Evolutionary conservation across 2,329 filamentous ascomycete species (phyloP).

Genomic region (Pyrenophora seminiperda): DNA sequence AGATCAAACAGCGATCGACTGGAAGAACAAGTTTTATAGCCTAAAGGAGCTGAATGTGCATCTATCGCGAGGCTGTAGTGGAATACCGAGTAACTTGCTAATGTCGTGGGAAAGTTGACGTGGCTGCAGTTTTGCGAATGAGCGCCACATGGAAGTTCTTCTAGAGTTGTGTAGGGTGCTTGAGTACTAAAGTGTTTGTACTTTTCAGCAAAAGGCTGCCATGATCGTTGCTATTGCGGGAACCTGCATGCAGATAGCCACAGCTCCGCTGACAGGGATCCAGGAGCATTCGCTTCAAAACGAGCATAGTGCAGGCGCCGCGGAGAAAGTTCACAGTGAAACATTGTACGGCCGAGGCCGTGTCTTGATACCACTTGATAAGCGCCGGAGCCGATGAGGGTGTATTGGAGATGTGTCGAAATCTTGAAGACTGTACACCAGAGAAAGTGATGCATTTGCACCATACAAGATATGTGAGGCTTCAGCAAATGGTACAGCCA

Average conservation of each 20-base stretch:
- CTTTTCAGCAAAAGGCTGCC: not conserved
- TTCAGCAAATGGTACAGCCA: not conserved
- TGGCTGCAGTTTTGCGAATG: slow-evolving; percentile 10
- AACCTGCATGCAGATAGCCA: slow-evolving; percentile 14
- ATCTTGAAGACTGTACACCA: too few relatives aligned
- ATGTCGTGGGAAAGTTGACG: slow-evolving; percentile 9
- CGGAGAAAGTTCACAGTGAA: slow-evolving; percentile 16
- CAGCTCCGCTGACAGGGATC: slow-evolving; percentile 7
- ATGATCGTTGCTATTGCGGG: slow-evolving; percentile 5
- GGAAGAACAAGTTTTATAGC: slow-evolving; percentile 25
- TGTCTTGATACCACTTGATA: slow-evolving; percentile 5
- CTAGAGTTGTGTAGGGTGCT: not conserved
- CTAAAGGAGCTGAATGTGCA: slow-evolving; percentile 10
- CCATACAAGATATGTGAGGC: not conserved
- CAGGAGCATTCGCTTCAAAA: slow-evolving; percentile 11
- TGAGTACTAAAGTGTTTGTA: slow-evolving; percentile 11
- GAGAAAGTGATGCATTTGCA: too few relatives aligned
- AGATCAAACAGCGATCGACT: slow-evolving; percentile 12
- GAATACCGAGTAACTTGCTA: not conserved
- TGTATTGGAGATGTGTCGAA: not conserved
- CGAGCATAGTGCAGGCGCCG: slow-evolving; percentile 5
- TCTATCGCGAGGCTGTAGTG: not conserved
- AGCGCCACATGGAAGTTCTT: not conserved
- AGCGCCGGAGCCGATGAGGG: slow-evolving; percentile 8
- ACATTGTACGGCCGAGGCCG: slow-evolving; percentile 16